A percentile compares a stretch with the other conserved stretches of the same genome.
These are phyloP conservation scores for Eucalyptus leucophloia DNA, from an alignment of 345 rosid genomes.

Conservation along the genomic window DNA sequence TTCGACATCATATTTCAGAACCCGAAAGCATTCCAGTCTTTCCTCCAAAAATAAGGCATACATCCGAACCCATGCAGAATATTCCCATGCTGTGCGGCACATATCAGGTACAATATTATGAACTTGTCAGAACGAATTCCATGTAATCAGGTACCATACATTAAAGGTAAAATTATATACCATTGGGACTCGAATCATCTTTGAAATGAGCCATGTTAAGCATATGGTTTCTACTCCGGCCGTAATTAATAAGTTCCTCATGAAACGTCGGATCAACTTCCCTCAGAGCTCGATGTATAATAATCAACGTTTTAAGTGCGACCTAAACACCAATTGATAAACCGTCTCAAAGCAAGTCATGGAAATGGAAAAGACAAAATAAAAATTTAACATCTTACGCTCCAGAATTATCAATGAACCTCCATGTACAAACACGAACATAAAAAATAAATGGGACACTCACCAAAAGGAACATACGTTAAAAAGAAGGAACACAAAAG, in stretches of 20 bases:
- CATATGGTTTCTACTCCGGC: slow-evolving; percentile 88
- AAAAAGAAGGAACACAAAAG: neutral
- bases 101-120: neutral
- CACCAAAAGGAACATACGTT: neutral
- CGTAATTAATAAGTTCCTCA: slow-evolving; percentile 90
- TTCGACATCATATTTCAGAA: slow-evolving; percentile 84
- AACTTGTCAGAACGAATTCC: neutral
- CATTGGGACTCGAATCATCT: slow-evolving; percentile 94
- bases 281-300: slow-evolving; percentile 93
- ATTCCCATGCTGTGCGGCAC: slow-evolving; percentile 72
- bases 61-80: slow-evolving; percentile 88
- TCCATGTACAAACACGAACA: neutral
- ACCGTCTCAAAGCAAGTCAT: neutral
- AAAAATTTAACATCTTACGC: neutral
- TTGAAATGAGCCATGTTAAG: slow-evolving; percentile 96
- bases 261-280: slow-evolving; percentile 98
- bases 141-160: neutral
- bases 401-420: neutral
- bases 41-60: slow-evolving; percentile 96
- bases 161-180: slow-evolving; percentile 12
- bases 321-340: slow-evolving; percentile 29
- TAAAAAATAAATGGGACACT: neutral
- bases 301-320: slow-evolving; percentile 83
- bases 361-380: neutral
- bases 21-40: slow-evolving; percentile 84